phyloP scores from a whole-genome alignment of 2,329 filamentous ascomycete species.

The Atkinsonella hypoxylon region DNA sequence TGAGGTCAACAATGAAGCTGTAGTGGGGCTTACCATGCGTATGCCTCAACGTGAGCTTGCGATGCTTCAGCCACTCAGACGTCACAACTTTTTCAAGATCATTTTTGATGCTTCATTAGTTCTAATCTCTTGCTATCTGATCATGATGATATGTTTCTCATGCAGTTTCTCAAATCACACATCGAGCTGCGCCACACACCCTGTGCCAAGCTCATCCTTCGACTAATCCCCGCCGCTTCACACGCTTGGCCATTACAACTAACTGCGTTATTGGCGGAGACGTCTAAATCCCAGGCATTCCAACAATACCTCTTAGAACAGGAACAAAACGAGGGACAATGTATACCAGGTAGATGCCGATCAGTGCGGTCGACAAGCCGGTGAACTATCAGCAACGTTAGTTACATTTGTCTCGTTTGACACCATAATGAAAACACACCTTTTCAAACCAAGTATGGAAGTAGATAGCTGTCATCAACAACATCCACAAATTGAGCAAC shows the following conservation, averaged over 20 bases:
- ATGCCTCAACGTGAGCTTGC: too few species aligned
- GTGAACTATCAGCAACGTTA: conserved; percentile 31
- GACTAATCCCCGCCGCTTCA: too few species aligned
- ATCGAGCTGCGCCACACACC: too few species aligned
- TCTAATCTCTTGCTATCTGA: not conserved
- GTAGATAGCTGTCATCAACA: conserved; percentile 96
- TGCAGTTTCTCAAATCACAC: too few species aligned
- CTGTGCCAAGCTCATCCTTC: not conserved
- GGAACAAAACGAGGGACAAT: conserved; percentile 40
- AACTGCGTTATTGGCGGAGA: not conserved
- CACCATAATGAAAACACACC: conserved; percentile 33
- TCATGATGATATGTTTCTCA: not conserved
- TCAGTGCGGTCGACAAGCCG: conserved; percentile 36
- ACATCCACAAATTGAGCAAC: conserved; percentile 78
- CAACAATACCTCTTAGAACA: conserved; percentile 30
- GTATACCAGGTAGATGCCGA: conserved; percentile 38
- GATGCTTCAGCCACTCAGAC: too few species aligned
- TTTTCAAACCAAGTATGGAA: conserved; percentile 99
- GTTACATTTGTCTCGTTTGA: conserved; percentile 8
- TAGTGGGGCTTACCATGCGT: too few species aligned
- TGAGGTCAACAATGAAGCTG: too few species aligned
- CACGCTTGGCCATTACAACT: too few species aligned
- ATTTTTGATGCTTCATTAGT: not conserved
- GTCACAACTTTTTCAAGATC: too few species aligned
- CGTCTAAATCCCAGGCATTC: conserved; percentile 29